These are phyloP conservation scores for Physcomitrellopsis africana DNA, from an alignment of 225 moss, liverwort and hornwort species.

Conservation along the genomic window DNA sequence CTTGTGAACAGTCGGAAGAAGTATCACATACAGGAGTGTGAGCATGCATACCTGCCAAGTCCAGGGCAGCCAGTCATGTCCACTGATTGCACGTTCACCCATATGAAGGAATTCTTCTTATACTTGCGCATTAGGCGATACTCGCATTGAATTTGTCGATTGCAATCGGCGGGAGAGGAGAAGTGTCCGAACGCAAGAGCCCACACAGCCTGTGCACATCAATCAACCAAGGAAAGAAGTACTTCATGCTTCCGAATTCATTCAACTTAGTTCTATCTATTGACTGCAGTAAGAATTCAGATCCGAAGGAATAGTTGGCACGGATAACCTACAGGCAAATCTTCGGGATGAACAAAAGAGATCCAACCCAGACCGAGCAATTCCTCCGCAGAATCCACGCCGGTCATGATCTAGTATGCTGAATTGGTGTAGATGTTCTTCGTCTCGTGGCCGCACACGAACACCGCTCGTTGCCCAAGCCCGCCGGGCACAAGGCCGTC, in stretches of 20 bases:
- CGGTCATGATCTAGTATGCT: conserved; percentile 62
- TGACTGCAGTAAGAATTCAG: not conserved
- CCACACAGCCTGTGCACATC: conserved; percentile 51
- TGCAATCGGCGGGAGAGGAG: conserved; percentile 34
- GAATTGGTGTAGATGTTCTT: conserved; percentile 61
- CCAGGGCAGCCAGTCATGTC: conserved; percentile 65
- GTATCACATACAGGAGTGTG: no score
- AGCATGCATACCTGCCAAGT: conserved; percentile 45
- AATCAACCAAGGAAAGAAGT: not conserved
- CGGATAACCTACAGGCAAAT: conserved; percentile 47
- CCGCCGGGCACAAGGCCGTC: conserved; percentile 43
- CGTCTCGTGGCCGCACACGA: conserved; percentile 54
- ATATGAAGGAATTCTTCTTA: conserved; percentile 51
- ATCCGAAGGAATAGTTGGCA: not conserved
- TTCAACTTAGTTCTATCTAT: conserved; percentile 25
- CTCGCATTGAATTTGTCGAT: conserved; percentile 52
- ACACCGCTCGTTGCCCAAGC: conserved; percentile 56
- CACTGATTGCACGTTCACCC: conserved; percentile 63
- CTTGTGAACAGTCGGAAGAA: no score
- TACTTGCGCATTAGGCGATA: conserved; percentile 51
- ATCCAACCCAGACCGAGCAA: conserved; percentile 65
- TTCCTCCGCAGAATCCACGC: conserved; percentile 42
- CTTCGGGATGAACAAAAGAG: conserved; percentile 68
- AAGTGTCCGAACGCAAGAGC: conserved; percentile 58
- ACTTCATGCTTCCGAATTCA: not conserved